Conservation (phyloP, 345 rosid genomes). For the Eucalyptus grandis region DNA sequence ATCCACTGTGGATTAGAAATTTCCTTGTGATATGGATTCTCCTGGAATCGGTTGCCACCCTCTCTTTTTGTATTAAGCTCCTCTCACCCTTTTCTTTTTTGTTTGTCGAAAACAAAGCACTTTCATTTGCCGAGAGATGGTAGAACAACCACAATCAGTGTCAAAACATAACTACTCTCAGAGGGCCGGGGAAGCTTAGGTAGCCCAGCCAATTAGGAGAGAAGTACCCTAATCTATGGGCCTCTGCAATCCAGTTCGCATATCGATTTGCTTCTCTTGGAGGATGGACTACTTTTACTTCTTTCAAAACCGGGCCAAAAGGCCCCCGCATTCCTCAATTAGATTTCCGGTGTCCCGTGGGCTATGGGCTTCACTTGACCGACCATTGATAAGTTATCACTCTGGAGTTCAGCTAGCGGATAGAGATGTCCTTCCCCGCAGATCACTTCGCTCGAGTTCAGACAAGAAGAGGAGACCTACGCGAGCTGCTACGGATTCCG, state of each 20-base stretch:
- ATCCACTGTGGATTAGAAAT: neutral
- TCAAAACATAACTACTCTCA: neutral
- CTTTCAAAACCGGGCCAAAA: neutral
- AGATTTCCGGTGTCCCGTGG: neutral
- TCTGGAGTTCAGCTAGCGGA: neutral
- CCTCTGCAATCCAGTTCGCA: no score
- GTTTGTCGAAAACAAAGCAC: neutral
- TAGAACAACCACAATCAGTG: neutral
- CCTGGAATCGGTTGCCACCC: neutral
- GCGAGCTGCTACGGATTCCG: neutral
- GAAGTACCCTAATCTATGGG: neutral
- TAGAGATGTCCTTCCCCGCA: rapidly evolving
- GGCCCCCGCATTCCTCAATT: neutral
- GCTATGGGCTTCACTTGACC: neutral
- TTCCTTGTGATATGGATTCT: neutral
- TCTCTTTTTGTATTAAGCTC: neutral
- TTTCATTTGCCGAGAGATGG: neutral
- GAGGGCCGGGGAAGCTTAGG: neutral
- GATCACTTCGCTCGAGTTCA: neutral
- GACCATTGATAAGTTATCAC: neutral
- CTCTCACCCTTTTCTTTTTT: neutral
- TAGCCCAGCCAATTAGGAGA: neutral
- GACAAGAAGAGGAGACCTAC: neutral
- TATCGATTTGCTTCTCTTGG: neutral
- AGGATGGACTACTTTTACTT: neutral